These are phyloP conservation scores for Tanozyma kutaoensis DNA, from an alignment of 805 yeast genomes.

Conservation along the genomic window DNA sequence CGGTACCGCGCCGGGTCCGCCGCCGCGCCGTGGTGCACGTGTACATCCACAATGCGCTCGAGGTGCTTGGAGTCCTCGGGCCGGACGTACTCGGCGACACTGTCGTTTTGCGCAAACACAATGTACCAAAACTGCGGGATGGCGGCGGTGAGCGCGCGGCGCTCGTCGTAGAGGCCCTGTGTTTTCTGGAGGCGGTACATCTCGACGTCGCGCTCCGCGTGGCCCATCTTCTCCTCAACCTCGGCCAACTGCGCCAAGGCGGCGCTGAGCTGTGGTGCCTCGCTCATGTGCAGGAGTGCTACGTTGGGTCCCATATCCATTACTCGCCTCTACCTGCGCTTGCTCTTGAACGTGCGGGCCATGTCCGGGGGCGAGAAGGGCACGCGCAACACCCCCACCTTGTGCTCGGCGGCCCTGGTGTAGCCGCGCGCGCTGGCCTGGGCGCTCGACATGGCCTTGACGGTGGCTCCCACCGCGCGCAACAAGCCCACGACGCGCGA, in stretches of 20 bases:
- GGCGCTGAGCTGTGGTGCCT: too few relatives aligned
- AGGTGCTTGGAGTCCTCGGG: conserved; percentile 67
- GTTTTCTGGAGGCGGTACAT: conserved; percentile 37
- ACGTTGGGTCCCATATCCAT: too few relatives aligned
- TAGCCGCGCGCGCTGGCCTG: conserved; percentile 66
- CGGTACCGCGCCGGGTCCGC: conserved; percentile 26
- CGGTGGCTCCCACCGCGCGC: conserved; percentile 70
- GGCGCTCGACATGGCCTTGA: conserved; percentile 58
- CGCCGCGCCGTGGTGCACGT: conserved; percentile 38
- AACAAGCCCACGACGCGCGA: conserved; percentile 54
- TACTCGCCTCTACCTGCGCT: too few relatives aligned
- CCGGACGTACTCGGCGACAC: conserved; percentile 67
- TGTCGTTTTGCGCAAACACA: conserved; percentile 73
- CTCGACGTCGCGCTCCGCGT: conserved; percentile 49
- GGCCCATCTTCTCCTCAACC: conserved; percentile 44
- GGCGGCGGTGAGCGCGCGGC: conserved; percentile 37
- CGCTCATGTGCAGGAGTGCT: too few relatives aligned
- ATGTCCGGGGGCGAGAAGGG: conserved; percentile 85
- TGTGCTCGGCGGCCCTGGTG: conserved; percentile 49
- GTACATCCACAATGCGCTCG: conserved; percentile 52
- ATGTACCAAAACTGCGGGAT: conserved; percentile 82
- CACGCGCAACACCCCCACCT: conserved; percentile 72
- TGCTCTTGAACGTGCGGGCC: conserved; percentile 22
- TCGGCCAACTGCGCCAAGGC: conserved; percentile 33
- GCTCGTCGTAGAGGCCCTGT: conserved; percentile 39